Conservation (phyloP, 140 eudicot genomes). For the Erigeron philadelphicus region DNA sequence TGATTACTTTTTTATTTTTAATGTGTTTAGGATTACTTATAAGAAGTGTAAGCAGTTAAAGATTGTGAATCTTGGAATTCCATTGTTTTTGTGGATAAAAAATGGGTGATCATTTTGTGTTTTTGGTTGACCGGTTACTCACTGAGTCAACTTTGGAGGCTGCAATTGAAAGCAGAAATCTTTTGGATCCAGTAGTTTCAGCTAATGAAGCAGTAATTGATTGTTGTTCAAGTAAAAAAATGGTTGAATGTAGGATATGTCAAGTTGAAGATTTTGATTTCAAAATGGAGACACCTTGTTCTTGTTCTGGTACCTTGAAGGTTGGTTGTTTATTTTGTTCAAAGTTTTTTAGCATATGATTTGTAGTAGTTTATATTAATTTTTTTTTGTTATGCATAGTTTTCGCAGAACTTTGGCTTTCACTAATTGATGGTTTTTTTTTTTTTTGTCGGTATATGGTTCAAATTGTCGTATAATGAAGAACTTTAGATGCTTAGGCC, state of each 20-base stretch:
- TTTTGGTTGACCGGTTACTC: slow-evolving; percentile 88
- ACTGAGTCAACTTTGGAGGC: slow-evolving; percentile 90
- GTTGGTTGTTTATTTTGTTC: slow-evolving; percentile 36
- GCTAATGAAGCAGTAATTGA: slow-evolving; percentile 28
- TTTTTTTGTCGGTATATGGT: no score
- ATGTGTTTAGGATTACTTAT: background rate
- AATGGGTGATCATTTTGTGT: slow-evolving; percentile 96
- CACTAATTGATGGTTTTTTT: no score
- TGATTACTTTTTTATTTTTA: background rate
- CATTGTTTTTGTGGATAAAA: background rate
- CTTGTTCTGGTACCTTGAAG: slow-evolving; percentile 96
- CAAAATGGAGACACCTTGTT: slow-evolving; percentile 89
- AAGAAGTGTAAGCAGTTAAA: background rate
- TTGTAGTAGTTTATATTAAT: background rate
- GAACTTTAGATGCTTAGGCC: no score
- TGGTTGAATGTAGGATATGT: slow-evolving; percentile 88
- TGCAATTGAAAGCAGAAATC: slow-evolving; percentile 71
- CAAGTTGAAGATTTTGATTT: slow-evolving; percentile 81
- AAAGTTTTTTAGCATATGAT: slow-evolving; percentile 7
- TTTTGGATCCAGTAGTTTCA: slow-evolving; percentile 23
- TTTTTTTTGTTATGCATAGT: background rate
- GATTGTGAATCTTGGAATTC: background rate
- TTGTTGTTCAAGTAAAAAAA: slow-evolving; percentile 37
- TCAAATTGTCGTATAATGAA: no score
- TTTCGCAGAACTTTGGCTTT: no score